phyloP scores from a whole-genome alignment of 2,329 filamentous ascomycete genomes.

The Stylonectria norvegica region DNA sequence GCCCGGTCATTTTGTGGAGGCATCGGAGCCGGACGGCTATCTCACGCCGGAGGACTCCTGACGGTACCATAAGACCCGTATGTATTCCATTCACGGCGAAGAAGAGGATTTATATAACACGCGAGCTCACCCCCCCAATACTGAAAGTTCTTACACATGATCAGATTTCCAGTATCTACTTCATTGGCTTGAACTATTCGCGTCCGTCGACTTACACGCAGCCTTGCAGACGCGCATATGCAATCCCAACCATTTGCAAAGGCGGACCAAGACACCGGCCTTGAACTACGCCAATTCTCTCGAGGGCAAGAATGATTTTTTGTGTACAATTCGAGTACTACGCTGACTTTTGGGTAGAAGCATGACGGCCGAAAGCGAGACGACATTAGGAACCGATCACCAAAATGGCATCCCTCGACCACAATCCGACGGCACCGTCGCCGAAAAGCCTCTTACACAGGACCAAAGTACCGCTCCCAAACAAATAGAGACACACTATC shows the following conservation, averaged over 20 bases:
- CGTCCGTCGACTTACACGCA: neutral
- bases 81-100: too few relatives aligned
- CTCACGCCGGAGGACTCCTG: too few relatives aligned
- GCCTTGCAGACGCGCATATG: neutral
- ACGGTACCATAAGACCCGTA: too few relatives aligned
- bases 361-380: neutral
- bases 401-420: neutral
- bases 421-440: neutral
- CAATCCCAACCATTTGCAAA: neutral
- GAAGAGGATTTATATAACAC: too few relatives aligned
- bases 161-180: too few relatives aligned
- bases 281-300: neutral
- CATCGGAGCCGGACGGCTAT: too few relatives aligned
- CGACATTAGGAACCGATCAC: neutral
- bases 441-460: neutral
- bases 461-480: neutral
- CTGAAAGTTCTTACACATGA: too few relatives aligned
- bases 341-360: too few relatives aligned
- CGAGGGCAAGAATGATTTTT: neutral
- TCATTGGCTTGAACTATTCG: too few relatives aligned
- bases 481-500: neutral
- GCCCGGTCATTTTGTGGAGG: too few relatives aligned
- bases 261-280: neutral
- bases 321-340: too few relatives aligned
- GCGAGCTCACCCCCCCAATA: too few relatives aligned